Evolutionary conservation across 495 filamentous ascomycete genomes (phyloP), one percentile per base, ranked within the genome.

Genomic region (Clohesyomyces aquaticus): DNA sequence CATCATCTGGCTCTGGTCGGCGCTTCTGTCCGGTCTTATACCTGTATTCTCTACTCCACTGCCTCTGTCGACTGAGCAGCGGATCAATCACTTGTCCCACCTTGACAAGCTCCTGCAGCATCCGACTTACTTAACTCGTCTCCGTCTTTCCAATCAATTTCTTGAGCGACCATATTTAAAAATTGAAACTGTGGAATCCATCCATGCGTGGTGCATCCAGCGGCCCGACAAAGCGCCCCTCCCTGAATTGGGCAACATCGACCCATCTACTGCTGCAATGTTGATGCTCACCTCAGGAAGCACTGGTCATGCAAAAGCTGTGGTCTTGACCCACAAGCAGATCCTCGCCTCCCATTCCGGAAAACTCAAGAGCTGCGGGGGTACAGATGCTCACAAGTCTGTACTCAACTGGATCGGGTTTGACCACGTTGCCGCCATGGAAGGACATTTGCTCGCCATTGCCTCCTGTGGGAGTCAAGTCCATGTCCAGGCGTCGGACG

Each of bases 211-310:
- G 14, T 14, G n/a, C 32, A 14, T 38, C 14, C 6, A 38, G 32
- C 32, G 14, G 32, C 32, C 14, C 32, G 32, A 38, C 6, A 38
- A 38, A n/a, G n/a, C n/a, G n/a, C n/a, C n/a, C n/a, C n/a, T n/a
- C n/a, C n/a, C n/a, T n/a, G 32, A 38, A 38, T 38, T 38, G 25
- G 71, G 73, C 32, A 47, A 47, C 12, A 6, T 18, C 8, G 19
- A 22, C 19, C 19, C 43, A n/a, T n/a, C 19, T 45, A 21, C 66
- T 4, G 72, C 74, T 0, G 74, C 74, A 4, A n/a, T n/a, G n/a
- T 62, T 85, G 4, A 82, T 85, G 80, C 71, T 87, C 6, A 87
- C 83, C 4, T 87, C 83, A 0, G 84, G 84, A 4, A 81, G 76
- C 65, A 83, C 79, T 9, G 82, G 83, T 8, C 73, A 78, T 41